phyloP scores from a whole-genome alignment of 2,329 filamentous ascomycete species.

The Claviceps pusilla region DNA sequence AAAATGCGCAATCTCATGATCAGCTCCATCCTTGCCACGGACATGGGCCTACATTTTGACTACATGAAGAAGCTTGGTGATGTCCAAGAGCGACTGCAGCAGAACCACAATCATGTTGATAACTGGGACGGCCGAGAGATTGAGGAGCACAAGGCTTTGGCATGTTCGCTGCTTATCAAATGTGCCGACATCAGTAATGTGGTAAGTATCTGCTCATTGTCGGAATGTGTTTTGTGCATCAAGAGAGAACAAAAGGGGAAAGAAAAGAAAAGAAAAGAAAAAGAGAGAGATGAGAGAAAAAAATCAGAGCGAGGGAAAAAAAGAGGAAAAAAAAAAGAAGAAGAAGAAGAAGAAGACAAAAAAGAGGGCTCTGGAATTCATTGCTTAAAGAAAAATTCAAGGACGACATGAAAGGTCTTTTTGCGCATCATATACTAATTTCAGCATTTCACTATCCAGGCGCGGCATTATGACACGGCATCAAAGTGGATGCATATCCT shows the following conservation, averaged over 20 bases:
- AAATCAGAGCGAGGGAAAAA: too few species aligned
- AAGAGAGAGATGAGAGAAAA: too few species aligned
- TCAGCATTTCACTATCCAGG: constrained; percentile 33
- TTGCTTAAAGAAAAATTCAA: too few species aligned
- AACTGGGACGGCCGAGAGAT: constrained; percentile 63
- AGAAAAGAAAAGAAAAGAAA: too few species aligned
- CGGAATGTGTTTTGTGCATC: too few species aligned
- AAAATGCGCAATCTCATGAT: constrained; percentile 85
- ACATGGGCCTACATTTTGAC: constrained; percentile 94
- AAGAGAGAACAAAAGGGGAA: too few species aligned
- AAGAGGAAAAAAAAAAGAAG: background rate
- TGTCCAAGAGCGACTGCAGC: constrained; percentile 57
- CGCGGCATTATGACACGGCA: constrained; percentile 68
- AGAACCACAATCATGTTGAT: constrained; percentile 49
- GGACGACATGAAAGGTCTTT: background rate
- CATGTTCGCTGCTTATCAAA: constrained; percentile 90
- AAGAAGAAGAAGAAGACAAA: background rate
- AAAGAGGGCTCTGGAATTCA: too few species aligned
- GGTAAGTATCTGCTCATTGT: constrained; percentile 39
- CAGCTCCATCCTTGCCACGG: constrained; percentile 90
- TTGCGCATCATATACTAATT: background rate
- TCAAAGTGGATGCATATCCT: constrained; percentile 82
- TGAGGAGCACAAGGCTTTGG: constrained; percentile 61
- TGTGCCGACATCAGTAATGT: constrained; percentile 98
- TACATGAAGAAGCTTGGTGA: constrained; percentile 85